Percentiles rank a stretch among this genome's conserved stretches.
These are phyloP conservation scores for Cadophora luteo-olivacea DNA, from an alignment of 2,329 filamentous ascomycete genomes.

Conservation along the genomic window DNA sequence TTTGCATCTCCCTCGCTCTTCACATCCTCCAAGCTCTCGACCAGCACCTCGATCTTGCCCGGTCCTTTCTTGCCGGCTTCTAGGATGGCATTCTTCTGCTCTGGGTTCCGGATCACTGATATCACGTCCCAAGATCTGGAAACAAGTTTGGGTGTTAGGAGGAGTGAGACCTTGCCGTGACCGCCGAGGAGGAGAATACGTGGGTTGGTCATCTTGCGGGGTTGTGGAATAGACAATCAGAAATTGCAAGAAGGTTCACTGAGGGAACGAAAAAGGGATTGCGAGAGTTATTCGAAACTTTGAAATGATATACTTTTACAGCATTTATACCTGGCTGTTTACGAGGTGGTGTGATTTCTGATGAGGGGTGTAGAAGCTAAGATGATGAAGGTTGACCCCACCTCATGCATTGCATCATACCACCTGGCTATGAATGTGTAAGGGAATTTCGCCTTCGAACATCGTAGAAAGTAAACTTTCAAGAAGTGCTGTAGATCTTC, in stretches of 20 bases:
- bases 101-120: constrained; percentile 76
- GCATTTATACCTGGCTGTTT: too few species aligned
- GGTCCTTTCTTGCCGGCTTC: constrained; percentile 53
- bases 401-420: background rate
- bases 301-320: background rate
- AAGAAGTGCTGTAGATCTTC: background rate
- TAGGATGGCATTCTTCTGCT: constrained; percentile 69
- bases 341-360: background rate
- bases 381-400: background rate
- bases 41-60: constrained; percentile 71
- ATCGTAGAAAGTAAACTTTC: background rate
- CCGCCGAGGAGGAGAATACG: constrained; percentile 69
- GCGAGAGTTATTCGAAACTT: background rate
- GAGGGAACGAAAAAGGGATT: too few species aligned
- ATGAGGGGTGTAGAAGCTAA: background rate
- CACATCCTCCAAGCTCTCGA: constrained; percentile 75
- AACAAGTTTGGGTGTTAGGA: constrained; percentile 78
- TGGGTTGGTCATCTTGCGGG: constrained; percentile 23
- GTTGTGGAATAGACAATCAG: background rate
- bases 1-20: constrained; percentile 67
- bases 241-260: too few species aligned
- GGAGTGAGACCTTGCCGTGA: constrained; percentile 79
- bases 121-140: constrained; percentile 78
- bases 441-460: background rate
- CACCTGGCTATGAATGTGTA: background rate